Evolutionary conservation across 2,329 filamentous ascomycete genomes (phyloP), one percentile per base, ranked within the genome.

Genomic region (Ceratocystis huliohia): DNA sequence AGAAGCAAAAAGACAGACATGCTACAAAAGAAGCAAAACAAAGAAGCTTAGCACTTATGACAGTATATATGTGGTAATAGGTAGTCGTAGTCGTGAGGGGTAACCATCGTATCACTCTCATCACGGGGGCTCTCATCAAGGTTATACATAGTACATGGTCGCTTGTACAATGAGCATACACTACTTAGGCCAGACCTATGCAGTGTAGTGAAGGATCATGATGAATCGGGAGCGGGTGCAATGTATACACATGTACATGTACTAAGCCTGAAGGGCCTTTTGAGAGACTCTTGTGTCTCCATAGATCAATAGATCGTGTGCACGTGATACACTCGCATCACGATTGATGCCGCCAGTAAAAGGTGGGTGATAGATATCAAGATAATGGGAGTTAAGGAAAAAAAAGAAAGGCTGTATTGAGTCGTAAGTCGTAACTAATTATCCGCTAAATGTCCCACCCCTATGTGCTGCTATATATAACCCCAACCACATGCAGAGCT

Each of bases 341-440:
- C 56, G 56, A 37, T 59, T 17, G 53, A 57, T 13, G 15, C 4
- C 22, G 30, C 20, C 13, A 13, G 22, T 15, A 57, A 28, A 6
- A 57, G 15, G 1, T 25, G 20, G 28, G 22, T 5, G 10, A 33
- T 15, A 15, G 28, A 57, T 25, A 57, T 15, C n/a, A 25, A 57
- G 13, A 56, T 8, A 17, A n/a, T 6, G 2, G 25, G 7, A 61
- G 30, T 15, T 28, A 33, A 61, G 22, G 17, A 56, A 22, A 53
- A 20, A 57, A 17, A 45, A 45, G 3, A 45, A 28, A 41, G 13
- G 37, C 13, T 41, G 37, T 41, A 17, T 53, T 30, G 20, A 63
- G 22, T 50, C 57, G 46, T 53, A 45, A 48, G 45, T 57, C 57
- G 13, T 61, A 45, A 30, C 15, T 46, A 41, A 66, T 30, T 62